Conservation (phyloP, 257 asterid genomes). For the Lycium barbarum region DNA sequence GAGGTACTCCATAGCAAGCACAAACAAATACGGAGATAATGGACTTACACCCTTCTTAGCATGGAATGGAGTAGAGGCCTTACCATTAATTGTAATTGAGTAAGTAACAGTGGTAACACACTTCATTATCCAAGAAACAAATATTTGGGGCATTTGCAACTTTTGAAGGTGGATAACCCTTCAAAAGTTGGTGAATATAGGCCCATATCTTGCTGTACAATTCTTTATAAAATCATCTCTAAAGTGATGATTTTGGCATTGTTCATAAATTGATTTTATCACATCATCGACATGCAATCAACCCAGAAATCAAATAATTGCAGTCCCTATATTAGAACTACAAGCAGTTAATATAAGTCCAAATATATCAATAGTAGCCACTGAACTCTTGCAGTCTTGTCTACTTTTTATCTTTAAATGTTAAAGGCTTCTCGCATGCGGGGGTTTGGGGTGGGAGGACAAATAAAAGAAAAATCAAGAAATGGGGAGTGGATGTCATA, state of each 20-base stretch:
- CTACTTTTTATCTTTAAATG: neutral
- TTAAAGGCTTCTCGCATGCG: neutral
- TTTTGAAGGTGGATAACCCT: too few relatives aligned
- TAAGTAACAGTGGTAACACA: too few relatives aligned
- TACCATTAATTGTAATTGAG: too few relatives aligned
- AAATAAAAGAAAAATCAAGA: neutral
- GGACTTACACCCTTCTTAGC: too few relatives aligned
- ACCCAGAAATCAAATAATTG: neutral
- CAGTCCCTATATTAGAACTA: neutral
- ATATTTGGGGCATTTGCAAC: too few relatives aligned
- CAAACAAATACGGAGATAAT: too few relatives aligned
- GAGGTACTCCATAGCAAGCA: too few relatives aligned
- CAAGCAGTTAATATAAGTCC: neutral
- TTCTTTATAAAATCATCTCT: too few relatives aligned
- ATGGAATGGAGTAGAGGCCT: too few relatives aligned
- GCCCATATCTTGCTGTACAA: too few relatives aligned
- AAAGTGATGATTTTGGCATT: neutral
- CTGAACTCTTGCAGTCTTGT: neutral
- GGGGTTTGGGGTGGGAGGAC: neutral
- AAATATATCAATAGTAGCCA: neutral
- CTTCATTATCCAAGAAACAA: too few relatives aligned
- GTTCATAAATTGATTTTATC: constrained; percentile 1
- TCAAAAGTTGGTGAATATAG: too few relatives aligned
- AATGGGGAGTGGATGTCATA: neutral
- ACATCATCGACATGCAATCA: neutral